Evolutionary conservation across 23 red algal genomes (phyloP).

Genomic region (Gracilaria gracilis): DNA sequence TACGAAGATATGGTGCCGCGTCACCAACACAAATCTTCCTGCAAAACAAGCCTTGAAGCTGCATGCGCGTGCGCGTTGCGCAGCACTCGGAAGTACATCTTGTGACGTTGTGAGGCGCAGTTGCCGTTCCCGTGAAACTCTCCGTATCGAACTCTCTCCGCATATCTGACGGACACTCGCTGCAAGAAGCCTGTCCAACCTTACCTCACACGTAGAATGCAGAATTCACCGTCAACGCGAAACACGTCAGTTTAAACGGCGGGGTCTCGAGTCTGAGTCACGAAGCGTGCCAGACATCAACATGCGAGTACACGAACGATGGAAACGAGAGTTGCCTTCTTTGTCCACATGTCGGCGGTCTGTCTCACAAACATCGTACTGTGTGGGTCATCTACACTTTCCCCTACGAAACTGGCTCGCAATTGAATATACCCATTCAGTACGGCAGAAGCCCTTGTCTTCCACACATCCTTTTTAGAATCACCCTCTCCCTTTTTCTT

Average conservation of each 20-base stretch:
- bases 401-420: conserved; percentile 9
- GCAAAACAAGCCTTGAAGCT: neutral
- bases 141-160: neutral
- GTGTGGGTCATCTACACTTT: conserved; percentile 11
- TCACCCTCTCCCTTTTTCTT: conserved; percentile 41
- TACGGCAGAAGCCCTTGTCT: conserved; percentile 6
- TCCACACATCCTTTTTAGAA: conserved; percentile 21
- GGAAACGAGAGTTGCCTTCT: conserved; percentile 26
- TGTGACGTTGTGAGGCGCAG: conserved; percentile 1
- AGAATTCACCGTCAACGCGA: conserved; percentile 33
- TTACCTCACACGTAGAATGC: conserved; percentile 31
- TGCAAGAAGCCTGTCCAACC: conserved; percentile 30
- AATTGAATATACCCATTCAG: conserved; percentile 38
- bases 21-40: neutral
- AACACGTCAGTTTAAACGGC: conserved; percentile 30
- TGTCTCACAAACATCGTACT: conserved; percentile 45
- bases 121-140: neutral
- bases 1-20: conserved; percentile 28
- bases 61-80: conserved; percentile 11
- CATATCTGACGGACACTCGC: conserved; percentile 14
- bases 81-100: conserved; percentile 9
- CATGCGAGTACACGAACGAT: conserved; percentile 15
- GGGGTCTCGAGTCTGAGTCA: conserved; percentile 18
- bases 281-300: conserved; percentile 33
- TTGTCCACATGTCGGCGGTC: conserved; percentile 40